A percentile compares a stretch with the other conserved stretches of the same genome.
These are phyloP conservation scores for Cryptococcus jaspeensis DNA, from an alignment of 1,284 basidiomycete genomes.

Conservation along the genomic window DNA sequence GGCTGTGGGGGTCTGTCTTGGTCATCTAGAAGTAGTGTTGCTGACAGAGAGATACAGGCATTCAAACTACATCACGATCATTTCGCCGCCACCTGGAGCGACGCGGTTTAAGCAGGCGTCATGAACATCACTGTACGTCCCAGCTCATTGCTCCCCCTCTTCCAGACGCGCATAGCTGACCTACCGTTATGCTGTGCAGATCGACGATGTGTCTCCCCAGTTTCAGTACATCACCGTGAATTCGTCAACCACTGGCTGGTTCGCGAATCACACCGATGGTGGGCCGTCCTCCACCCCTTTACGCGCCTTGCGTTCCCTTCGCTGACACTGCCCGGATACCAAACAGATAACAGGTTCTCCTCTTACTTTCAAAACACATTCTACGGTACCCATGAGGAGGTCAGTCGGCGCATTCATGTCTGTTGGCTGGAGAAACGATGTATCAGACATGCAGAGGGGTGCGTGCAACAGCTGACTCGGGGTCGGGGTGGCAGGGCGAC, in stretches of 20 bases:
- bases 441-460: too few relatives aligned
- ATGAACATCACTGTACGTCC: too few relatives aligned
- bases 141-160: too few relatives aligned
- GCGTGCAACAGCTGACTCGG: not conserved
- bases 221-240: constrained; percentile 7
- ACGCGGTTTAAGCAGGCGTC: too few relatives aligned
- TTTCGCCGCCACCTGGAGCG: too few relatives aligned
- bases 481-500: constrained; percentile 18
- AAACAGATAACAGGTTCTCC: not conserved
- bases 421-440: too few relatives aligned
- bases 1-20: too few relatives aligned
- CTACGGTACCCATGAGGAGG: constrained; percentile 18
- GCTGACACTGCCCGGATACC: not conserved
- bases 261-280: constrained; percentile 12
- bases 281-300: not conserved
- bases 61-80: too few relatives aligned
- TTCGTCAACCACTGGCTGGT: constrained; percentile 11
- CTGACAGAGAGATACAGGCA: too few relatives aligned
- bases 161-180: too few relatives aligned
- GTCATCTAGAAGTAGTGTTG: too few relatives aligned
- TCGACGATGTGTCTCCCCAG: constrained; percentile 24
- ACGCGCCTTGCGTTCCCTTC: too few relatives aligned
- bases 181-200: constrained; percentile 1
- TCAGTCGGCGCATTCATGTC: not conserved
- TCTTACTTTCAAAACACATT: constrained; percentile 20